phyloP scores from a whole-genome alignment of 768 basidiomycete genomes.

The Tulasnella sp. region DNA sequence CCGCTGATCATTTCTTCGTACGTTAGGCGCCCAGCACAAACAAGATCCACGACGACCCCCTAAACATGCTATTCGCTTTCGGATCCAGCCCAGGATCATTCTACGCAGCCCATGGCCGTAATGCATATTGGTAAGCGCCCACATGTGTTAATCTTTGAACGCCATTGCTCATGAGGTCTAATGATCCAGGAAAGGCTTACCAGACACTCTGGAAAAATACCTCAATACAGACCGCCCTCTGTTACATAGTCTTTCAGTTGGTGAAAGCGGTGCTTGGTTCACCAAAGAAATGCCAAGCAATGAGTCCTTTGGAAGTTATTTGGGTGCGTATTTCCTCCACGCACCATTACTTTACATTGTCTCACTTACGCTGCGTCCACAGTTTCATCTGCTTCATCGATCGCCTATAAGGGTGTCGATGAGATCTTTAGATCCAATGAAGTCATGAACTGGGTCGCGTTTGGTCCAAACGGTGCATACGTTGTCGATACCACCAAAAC shows the following conservation, averaged over 20 bases:
- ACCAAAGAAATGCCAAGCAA: background rate
- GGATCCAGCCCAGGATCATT: background rate
- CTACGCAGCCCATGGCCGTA: background rate
- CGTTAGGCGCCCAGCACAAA: too few species aligned
- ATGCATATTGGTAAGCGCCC: background rate
- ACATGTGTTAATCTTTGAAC: background rate
- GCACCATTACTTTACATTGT: background rate
- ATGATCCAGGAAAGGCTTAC: background rate
- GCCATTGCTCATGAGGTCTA: background rate
- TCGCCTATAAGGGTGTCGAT: background rate
- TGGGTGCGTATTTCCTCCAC: background rate
- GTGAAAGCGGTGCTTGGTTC: background rate
- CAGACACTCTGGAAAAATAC: background rate
- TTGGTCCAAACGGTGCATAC: background rate
- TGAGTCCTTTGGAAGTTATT: background rate
- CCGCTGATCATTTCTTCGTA: too few species aligned
- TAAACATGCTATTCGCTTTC: slow-evolving; percentile 7
- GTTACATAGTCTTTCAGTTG: background rate
- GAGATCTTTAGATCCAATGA: background rate
- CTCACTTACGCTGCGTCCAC: background rate
- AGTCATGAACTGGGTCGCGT: slow-evolving; percentile 7
- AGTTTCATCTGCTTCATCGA: background rate
- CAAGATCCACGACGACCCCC: too few species aligned
- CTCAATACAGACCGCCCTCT: background rate
- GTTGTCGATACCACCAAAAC: background rate